Conservation (phyloP, 176 grass and related monocot species). For the Juncus inflexus region DNA sequence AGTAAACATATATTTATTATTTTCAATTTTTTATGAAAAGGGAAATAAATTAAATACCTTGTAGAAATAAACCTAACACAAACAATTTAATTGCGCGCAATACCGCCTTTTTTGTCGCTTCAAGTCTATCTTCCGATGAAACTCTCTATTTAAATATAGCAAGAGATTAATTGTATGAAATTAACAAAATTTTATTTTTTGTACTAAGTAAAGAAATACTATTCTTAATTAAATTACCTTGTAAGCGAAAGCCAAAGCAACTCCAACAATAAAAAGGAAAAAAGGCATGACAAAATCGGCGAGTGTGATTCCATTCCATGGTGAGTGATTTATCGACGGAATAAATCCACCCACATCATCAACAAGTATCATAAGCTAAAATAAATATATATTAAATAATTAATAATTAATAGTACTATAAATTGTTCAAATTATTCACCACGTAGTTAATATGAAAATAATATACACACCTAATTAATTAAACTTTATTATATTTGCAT, state of each 20-base stretch:
- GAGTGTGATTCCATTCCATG: slow-evolving; percentile 50
- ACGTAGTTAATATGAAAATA: too few relatives aligned
- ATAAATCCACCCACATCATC: slow-evolving; percentile 62
- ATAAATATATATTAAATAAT: neutral
- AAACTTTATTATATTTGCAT: too few relatives aligned
- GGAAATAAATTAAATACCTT: slow-evolving; percentile 46
- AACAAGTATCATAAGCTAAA: slow-evolving; percentile 80
- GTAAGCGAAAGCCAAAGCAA: slow-evolving; percentile 61
- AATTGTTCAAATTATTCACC: too few relatives aligned
- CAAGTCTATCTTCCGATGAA: slow-evolving; percentile 16
- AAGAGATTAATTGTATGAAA: neutral
- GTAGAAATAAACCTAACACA: slow-evolving; percentile 57
- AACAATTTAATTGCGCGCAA: slow-evolving; percentile 61
- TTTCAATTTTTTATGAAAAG: neutral
- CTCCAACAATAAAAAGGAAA: slow-evolving; percentile 81
- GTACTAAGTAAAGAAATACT: too few relatives aligned
- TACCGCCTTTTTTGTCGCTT: slow-evolving; percentile 49
- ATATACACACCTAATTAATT: too few relatives aligned
- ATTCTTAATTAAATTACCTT: slow-evolving; percentile 36
- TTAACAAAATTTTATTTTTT: neutral
- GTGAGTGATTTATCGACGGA: slow-evolving; percentile 64
- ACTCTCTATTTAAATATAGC: neutral
- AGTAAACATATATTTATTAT: neutral
- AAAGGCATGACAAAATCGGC: slow-evolving; percentile 88
- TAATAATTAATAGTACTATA: too few relatives aligned